A percentile compares a stretch with the other conserved stretches of the same genome.
Conservation (phyloP, 2,329 filamentous ascomycete species). For the Diaporthe australafricana region DNA sequence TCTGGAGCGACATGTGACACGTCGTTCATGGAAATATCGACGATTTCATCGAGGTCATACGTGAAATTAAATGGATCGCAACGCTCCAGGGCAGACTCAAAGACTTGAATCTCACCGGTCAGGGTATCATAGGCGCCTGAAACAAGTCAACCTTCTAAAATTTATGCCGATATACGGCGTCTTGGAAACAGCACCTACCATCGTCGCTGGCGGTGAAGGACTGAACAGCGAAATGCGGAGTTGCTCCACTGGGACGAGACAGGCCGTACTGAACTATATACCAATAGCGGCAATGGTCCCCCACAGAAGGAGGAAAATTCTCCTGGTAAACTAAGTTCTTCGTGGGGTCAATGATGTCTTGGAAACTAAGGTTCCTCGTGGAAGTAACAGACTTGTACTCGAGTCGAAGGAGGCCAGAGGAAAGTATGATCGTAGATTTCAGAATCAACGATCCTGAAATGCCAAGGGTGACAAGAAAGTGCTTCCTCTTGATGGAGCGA, state of each 20-base stretch:
- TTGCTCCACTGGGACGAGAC: background rate
- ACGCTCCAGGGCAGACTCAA: background rate
- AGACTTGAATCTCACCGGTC: background rate
- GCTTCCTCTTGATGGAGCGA: background rate
- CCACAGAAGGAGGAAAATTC: background rate
- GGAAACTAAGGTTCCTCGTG: accelerated
- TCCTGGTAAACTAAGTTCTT: background rate
- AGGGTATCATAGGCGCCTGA: background rate
- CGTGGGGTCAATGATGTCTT: background rate
- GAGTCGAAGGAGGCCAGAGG: background rate
- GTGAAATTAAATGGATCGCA: background rate
- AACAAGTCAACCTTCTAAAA: background rate
- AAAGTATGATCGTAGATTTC: background rate
- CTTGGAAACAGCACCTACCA: background rate
- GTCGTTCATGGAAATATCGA: background rate
- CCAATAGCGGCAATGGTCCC: background rate
- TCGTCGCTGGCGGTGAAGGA: background rate
- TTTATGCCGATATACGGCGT: background rate
- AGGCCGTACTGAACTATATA: background rate
- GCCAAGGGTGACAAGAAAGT: background rate
- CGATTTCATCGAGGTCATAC: background rate
- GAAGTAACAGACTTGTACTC: background rate
- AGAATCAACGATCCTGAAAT: background rate
- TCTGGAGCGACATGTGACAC: background rate
- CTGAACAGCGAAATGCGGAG: background rate